Evolutionary conservation across 805 yeast species (phyloP), one percentile per base, ranked within the genome.

Genomic region (Starmerella sp.): DNA sequence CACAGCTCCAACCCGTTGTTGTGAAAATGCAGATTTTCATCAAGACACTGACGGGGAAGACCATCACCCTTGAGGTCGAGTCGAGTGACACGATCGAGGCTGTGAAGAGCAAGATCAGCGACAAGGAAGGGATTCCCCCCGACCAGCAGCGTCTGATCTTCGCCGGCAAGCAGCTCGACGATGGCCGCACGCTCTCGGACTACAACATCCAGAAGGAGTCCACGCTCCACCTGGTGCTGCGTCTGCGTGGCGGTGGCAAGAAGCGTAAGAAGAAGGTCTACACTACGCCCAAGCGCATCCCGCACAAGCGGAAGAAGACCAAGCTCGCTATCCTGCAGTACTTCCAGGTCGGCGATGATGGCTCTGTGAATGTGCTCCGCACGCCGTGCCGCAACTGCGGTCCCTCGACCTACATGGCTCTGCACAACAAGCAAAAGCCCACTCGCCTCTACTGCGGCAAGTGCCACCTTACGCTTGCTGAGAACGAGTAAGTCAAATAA

Each of bases 191-290:
- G 62, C 77, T 90, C 62, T 84, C 95, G 63, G 96, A 90, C 78
- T 90, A 90, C 91, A 90, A 90, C 85, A 90, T 90, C 75, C 96
- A 89, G 78, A 90, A 90, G 81, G 97, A 90, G 78, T 88, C 96
- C 62, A 90, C 97, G 60, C 76, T 90, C 54, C 96, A 91, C 76
- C 83, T 91, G 78, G 97, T 91, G 64, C 79, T 91, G 65, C 89
- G 97, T 82, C 86, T 91, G 75, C 87, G 97, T 81, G 97, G 97
- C 75, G 96, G 96, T 79, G 96, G 96, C 82, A 93, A 90, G 87
- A 93, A 93, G 93, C 91, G 96, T 84, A 93, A 93, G 93, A 93
- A 93, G 96, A 91, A 91, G 95, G 97, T 89, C 75, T 93, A 91
- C 91, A 91, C 97, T 80, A 91, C 97, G 74, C 98, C 98, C 82